These are phyloP conservation scores for Colletotrichum musicola DNA, from an alignment of 2,329 filamentous ascomycete species.

Conservation along the genomic window DNA sequence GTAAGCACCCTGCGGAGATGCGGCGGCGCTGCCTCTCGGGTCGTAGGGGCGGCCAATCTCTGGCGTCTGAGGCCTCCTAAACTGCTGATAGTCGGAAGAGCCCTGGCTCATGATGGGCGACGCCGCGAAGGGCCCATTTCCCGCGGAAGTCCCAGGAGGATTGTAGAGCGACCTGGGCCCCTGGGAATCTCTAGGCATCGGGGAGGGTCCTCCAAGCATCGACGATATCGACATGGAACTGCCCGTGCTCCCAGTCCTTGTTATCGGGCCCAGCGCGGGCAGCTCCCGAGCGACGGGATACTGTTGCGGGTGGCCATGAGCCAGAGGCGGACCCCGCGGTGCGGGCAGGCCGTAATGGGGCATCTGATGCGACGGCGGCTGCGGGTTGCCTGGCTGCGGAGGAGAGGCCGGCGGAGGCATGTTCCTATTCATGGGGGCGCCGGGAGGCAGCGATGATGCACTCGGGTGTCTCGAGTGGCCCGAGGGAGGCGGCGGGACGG, in stretches of 20 bases:
- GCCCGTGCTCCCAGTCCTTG: conserved; percentile 60
- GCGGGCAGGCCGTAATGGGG: conserved; percentile 60
- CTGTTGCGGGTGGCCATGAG: conserved; percentile 58
- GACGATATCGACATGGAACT: conserved; percentile 73
- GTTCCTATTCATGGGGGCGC: conserved; percentile 52
- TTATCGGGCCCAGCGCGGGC: conserved; percentile 63
- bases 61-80: conserved; percentile 79
- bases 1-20: conserved; percentile 64
- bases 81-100: conserved; percentile 71
- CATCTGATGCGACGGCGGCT: conserved; percentile 48
- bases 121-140: conserved; percentile 61
- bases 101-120: conserved; percentile 68
- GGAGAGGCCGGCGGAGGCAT: conserved; percentile 63
- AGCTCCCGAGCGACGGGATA: conserved; percentile 65
- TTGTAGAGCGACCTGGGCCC: conserved; percentile 57
- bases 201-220: conserved; percentile 67
- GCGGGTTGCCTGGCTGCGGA: conserved; percentile 52
- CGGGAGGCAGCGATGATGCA: conserved; percentile 58
- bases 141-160: conserved; percentile 51
- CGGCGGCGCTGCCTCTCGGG: conserved; percentile 58
- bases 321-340: conserved; percentile 58
- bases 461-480: conserved; percentile 58
- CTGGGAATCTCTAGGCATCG: conserved; percentile 57
- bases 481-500: conserved; percentile 47
- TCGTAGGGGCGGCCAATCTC: conserved; percentile 72